Evolutionary conservation across 768 basidiomycete species (phyloP).

Genomic region (Tylopilus felleus): DNA sequence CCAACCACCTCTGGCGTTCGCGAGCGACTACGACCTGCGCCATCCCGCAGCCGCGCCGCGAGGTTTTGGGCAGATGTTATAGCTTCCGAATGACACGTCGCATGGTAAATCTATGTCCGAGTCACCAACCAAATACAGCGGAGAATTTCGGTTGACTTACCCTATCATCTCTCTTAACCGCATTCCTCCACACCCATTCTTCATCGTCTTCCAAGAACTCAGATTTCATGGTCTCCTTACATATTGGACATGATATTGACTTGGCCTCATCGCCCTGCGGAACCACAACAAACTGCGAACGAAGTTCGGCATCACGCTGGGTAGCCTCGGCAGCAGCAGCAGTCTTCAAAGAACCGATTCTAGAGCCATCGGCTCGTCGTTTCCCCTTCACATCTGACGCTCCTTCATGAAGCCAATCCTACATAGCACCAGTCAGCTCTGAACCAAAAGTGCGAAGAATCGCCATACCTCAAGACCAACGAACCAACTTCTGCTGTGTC

Average conservation of each 20-base stretch:
- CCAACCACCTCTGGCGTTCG: conserved; percentile 63
- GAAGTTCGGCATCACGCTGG: conserved; percentile 72
- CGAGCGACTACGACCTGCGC: conserved; percentile 64
- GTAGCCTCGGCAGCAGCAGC: conserved; percentile 61
- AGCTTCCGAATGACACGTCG: conserved; percentile 89
- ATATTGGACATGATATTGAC: conserved; percentile 86
- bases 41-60: conserved; percentile 64
- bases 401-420: conserved; percentile 89
- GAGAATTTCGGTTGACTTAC: conserved; percentile 37
- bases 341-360: conserved; percentile 52
- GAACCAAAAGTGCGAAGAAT: neutral
- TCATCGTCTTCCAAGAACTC: conserved; percentile 95
- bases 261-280: conserved; percentile 88
- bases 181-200: conserved; percentile 98
- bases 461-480: conserved; percentile 70
- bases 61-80: conserved; percentile 58
- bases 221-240: conserved; percentile 88
- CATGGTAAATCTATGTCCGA: conserved; percentile 75
- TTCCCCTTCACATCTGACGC: conserved; percentile 64
- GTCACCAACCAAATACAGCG: neutral
- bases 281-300: conserved; percentile 78
- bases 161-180: conserved; percentile 76
- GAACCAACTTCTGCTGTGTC: conserved; percentile 90
- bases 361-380: conserved; percentile 52
- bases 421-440: conserved; percentile 13